A percentile compares a stretch with the other conserved stretches of the same genome.
Evolutionary conservation across 805 yeast genomes (phyloP).

Genomic region (Saccharomyces paradoxus): DNA sequence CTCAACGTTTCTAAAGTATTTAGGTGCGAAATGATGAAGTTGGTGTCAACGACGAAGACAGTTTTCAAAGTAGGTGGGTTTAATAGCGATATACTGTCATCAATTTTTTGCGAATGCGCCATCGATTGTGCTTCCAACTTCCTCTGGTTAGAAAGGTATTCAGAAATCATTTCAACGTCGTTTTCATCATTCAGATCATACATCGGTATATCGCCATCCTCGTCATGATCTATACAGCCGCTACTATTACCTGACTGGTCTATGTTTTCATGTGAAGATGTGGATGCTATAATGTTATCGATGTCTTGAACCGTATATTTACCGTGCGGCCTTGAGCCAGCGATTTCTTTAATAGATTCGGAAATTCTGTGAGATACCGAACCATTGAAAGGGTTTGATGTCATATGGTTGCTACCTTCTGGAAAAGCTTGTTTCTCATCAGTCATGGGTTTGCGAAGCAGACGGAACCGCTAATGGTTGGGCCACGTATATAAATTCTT

Average conservation of each 20-base stretch:
- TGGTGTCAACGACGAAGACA: slow-evolving; percentile 69
- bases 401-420: background rate
- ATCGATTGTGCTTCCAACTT: slow-evolving; percentile 2
- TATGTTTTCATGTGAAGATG: background rate
- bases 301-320: slow-evolving; percentile 17
- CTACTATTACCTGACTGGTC: background rate
- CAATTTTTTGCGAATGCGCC: slow-evolving; percentile 4
- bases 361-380: background rate
- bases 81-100: slow-evolving; percentile 6
- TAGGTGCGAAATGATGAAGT: slow-evolving; percentile 67
- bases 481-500: background rate
- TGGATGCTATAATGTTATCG: slow-evolving; percentile 2
- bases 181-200: slow-evolving; percentile 38
- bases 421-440: background rate
- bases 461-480: background rate
- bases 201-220: slow-evolving; percentile 41
- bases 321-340: background rate
- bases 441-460: background rate
- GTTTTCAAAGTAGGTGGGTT: slow-evolving; percentile 15
- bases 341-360: background rate
- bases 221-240: slow-evolving; percentile 3
- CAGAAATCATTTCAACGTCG: slow-evolving; percentile 38
- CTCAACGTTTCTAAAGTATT: slow-evolving; percentile 47
- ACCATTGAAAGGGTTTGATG: background rate
- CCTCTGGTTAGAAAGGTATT: slow-evolving; percentile 31